Conservation (phyloP, 2,329 filamentous ascomycete genomes). For the Colletotrichum sp. region DNA sequence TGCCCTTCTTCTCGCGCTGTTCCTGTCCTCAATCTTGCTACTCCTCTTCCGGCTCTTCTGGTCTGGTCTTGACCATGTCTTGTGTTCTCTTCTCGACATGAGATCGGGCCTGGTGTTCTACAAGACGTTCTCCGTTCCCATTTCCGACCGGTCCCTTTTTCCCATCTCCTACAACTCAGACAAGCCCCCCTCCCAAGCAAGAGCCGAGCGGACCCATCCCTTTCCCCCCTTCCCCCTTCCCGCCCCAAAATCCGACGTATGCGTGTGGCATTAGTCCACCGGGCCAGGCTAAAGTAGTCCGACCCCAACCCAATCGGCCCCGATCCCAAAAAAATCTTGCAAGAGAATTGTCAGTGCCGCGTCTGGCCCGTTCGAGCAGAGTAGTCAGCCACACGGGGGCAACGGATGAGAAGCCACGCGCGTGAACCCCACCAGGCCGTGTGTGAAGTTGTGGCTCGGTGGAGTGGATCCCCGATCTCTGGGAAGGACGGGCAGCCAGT, state of each 20-base stretch:
- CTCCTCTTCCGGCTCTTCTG: neutral
- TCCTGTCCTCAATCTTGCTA: neutral
- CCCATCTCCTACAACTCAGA: neutral
- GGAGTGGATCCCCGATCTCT: slow-evolving; percentile 2
- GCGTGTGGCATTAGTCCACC: neutral
- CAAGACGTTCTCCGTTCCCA: neutral
- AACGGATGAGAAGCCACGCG: neutral
- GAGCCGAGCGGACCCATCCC: neutral
- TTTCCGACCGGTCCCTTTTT: neutral
- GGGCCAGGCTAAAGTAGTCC: neutral
- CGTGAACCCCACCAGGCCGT: neutral
- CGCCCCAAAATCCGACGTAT: neutral
- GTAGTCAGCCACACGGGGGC: neutral
- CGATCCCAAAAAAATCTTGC: neutral
- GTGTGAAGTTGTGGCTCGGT: slow-evolving; percentile 17
- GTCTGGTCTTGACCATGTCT: neutral
- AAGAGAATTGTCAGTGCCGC: neutral
- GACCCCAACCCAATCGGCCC: neutral
- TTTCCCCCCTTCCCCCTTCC: neutral
- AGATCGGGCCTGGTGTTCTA: neutral
- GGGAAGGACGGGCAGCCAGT: neutral
- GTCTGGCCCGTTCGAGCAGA: neutral
- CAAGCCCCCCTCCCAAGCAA: neutral
- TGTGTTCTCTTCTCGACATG: neutral
- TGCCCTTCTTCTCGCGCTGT: neutral